Base-by-base conservation (phyloP, 306 rosid genomes). In the Coriaria nepalensis region DNA sequence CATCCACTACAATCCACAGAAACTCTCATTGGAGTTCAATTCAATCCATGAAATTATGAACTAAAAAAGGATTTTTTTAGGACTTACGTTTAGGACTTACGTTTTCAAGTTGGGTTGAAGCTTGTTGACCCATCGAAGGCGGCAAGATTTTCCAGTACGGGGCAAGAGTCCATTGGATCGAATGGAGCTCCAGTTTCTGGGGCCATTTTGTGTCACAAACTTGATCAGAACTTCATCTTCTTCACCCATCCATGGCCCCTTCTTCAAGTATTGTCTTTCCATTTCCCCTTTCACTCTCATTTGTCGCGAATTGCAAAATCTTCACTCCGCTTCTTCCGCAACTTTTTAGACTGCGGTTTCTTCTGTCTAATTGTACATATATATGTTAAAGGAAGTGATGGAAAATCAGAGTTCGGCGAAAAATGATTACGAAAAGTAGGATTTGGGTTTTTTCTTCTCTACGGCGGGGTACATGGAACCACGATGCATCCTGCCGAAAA, bases 141-240 rank as follows among this genome's bases (percentile, higher is more conserved):
- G 78, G 53, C 86, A 81, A 2, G 86, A 81, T 64, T 81, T 77
- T 5, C 80, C 80, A 0, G 76, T 77, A 13, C 82, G 44, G 0
- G 79, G 72, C 61, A 81, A 61, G 8, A 69, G 52, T 9, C 82
- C 78, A 44, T 74, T 78, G 75, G 92, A 74, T 64, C 76, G 80
- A 81, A 81, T 70, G 78, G 72, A 74, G 76, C 82, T 77, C 92
- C 93, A 81, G 7, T 77, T 80, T 33, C 74, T 58, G 5, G 86
- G 70, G 53, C 93, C 86, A 50, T 51, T 47, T 29, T 59, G 61
- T n/a, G 39, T 58, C 6, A 81, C 86, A 61, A 71, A 67, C 14
- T 58, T 64, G 10, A 66, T 34, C 0, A 81, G 47, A 12, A 74
- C 61, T 14, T 81, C 80, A 64, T 77, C 93, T 72, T 81, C 93